These are phyloP conservation scores for Globisporangium recalcitrans DNA, from an alignment of 352 stramenopile species.

Conservation along the genomic window DNA sequence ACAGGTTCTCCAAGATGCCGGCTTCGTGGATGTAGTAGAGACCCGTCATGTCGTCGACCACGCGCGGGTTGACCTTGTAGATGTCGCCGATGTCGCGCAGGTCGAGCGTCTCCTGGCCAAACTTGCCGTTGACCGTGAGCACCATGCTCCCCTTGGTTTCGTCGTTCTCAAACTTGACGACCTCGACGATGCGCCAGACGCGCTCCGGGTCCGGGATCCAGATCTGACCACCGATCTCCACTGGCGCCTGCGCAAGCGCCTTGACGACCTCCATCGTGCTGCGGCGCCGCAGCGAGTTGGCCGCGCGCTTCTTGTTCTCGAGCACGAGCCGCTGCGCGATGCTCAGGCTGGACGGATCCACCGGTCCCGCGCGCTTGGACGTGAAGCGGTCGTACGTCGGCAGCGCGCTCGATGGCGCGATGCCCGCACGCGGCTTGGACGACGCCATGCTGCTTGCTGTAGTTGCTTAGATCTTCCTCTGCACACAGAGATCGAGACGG, in stretches of 20 bases:
- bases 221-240: slow-evolving; percentile 78
- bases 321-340: slow-evolving; percentile 80
- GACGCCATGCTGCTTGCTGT: slow-evolving; percentile 11
- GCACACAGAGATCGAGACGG: too few species aligned
- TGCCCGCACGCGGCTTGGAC: slow-evolving; percentile 45
- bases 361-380: slow-evolving; percentile 41
- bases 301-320: slow-evolving; percentile 76
- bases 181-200: slow-evolving; percentile 83
- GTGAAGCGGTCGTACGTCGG: slow-evolving; percentile 81
- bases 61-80: slow-evolving; percentile 83
- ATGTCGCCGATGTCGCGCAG: slow-evolving; percentile 80
- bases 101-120: slow-evolving; percentile 69
- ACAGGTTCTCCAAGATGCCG: slow-evolving; percentile 78
- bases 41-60: slow-evolving; percentile 84
- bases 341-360: slow-evolving; percentile 60
- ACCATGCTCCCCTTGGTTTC: slow-evolving; percentile 56
- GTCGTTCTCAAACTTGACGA: slow-evolving; percentile 44
- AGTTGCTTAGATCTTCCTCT: not conserved
- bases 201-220: slow-evolving; percentile 81
- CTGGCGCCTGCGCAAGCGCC: slow-evolving; percentile 56
- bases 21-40: slow-evolving; percentile 89
- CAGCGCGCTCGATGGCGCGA: slow-evolving; percentile 61
- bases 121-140: slow-evolving; percentile 63
- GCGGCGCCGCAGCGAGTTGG: slow-evolving; percentile 55
- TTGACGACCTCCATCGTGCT: slow-evolving; percentile 69